phyloP scores from a whole-genome alignment of 345 rosid species.

The Excoecaria cochinchinensis region DNA sequence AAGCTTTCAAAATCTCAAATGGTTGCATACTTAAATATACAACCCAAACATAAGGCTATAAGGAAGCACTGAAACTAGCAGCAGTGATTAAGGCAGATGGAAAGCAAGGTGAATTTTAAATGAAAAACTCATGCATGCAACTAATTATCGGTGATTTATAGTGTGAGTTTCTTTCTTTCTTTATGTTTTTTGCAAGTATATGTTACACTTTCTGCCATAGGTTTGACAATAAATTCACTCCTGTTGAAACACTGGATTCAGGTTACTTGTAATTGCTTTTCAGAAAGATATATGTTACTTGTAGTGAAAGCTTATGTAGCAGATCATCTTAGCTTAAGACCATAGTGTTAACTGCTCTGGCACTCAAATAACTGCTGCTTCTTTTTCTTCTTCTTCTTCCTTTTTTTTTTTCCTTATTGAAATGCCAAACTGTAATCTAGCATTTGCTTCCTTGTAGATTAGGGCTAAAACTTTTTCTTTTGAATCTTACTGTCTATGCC shows the following conservation, averaged over 20 bases:
- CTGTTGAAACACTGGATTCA: too few species aligned
- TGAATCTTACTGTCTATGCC: too few species aligned
- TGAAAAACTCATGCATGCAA: too few species aligned
- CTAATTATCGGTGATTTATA: background rate
- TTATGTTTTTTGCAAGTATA: background rate
- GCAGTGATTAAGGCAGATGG: background rate
- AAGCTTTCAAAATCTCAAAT: constrained; percentile 57
- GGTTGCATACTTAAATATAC: constrained; percentile 59
- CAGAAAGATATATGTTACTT: background rate
- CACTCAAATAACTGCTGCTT: too few species aligned
- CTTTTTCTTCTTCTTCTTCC: too few species aligned
- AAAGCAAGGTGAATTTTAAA: background rate
- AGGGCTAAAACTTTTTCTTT: background rate
- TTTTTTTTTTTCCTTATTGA: background rate
- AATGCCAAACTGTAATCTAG: background rate
- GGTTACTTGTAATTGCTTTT: background rate
- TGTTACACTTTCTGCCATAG: too few species aligned
- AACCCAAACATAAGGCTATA: constrained; percentile 26
- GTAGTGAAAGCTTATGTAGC: background rate
- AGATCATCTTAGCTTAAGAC: background rate
- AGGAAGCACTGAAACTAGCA: background rate
- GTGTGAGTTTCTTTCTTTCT: background rate
- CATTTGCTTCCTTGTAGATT: background rate
- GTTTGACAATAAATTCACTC: too few species aligned
- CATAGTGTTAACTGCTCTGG: background rate